phyloP scores from a whole-genome alignment of 2,329 filamentous ascomycete species.

The Sporothrix luriei region DNA sequence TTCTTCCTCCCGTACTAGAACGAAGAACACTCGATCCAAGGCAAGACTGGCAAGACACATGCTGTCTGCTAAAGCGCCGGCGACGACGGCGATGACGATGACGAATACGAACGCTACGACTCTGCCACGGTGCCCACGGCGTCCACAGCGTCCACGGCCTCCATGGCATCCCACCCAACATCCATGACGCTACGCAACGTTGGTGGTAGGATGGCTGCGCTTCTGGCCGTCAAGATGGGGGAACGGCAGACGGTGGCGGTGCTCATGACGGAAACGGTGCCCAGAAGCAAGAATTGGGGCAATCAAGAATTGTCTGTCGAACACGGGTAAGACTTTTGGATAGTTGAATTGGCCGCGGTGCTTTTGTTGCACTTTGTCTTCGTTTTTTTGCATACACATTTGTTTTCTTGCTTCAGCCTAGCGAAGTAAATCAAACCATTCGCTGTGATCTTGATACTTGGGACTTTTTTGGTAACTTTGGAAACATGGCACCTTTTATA shows the following conservation, averaged over 20 bases:
- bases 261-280: neutral
- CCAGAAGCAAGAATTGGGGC: neutral
- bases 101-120: conserved; percentile 17
- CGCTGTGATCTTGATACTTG: neutral
- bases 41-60: conserved; percentile 88
- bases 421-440: neutral
- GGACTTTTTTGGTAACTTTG: no score
- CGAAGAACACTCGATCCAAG: conserved; percentile 85
- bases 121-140: conserved; percentile 20
- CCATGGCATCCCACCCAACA: neutral
- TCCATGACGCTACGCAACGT: neutral
- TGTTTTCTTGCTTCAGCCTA: conserved; percentile 5
- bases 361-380: neutral
- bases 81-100: neutral
- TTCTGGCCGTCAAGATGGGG: neutral
- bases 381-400: neutral
- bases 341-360: neutral
- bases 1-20: conserved; percentile 47
- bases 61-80: conserved; percentile 66
- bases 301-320: neutral
- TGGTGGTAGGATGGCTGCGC: conserved; percentile 12
- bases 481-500: no score
- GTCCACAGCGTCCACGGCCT: neutral
- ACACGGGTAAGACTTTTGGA: neutral
- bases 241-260: neutral